Evolutionary conservation across 169 alveolate genomes (phyloP).

Genomic region (Eimeria acervulina): DNA sequence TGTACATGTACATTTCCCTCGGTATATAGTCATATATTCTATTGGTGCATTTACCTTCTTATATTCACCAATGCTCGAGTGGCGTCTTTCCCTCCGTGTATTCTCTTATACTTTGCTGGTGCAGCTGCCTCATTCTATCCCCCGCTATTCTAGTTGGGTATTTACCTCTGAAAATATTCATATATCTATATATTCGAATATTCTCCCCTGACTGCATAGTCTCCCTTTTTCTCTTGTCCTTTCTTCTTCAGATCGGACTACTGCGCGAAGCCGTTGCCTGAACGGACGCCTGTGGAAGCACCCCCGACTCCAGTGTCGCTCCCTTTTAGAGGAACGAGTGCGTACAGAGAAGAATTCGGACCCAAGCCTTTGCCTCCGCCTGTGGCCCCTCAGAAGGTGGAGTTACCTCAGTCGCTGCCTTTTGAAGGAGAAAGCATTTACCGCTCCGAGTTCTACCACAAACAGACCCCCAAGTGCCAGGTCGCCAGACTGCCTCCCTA

Average conservation of each 20-base stretch:
- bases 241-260: slow-evolving; percentile 84
- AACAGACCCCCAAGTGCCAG: slow-evolving; percentile 70
- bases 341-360: slow-evolving; percentile 85
- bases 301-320: slow-evolving; percentile 75
- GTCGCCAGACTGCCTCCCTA: slow-evolving; percentile 69
- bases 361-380: slow-evolving; percentile 86
- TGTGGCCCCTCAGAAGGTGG: slow-evolving; percentile 71
- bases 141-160: too few relatives aligned
- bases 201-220: background rate
- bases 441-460: slow-evolving; percentile 79
- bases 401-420: slow-evolving; percentile 83
- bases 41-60: too few relatives aligned
- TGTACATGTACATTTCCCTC: too few relatives aligned
- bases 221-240: background rate
- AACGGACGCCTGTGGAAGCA: slow-evolving; percentile 80
- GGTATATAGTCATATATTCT: too few relatives aligned
- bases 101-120: too few relatives aligned
- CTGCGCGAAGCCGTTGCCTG: slow-evolving; percentile 88
- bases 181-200: too few relatives aligned
- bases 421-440: slow-evolving; percentile 85
- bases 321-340: slow-evolving; percentile 87
- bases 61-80: too few relatives aligned
- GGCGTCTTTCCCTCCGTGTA: too few relatives aligned
- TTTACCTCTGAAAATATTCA: too few relatives aligned
- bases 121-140: too few relatives aligned